These are phyloP conservation scores for Trichoderma simmonsii DNA, from an alignment of 2,329 filamentous ascomycete genomes.

Conservation along the genomic window DNA sequence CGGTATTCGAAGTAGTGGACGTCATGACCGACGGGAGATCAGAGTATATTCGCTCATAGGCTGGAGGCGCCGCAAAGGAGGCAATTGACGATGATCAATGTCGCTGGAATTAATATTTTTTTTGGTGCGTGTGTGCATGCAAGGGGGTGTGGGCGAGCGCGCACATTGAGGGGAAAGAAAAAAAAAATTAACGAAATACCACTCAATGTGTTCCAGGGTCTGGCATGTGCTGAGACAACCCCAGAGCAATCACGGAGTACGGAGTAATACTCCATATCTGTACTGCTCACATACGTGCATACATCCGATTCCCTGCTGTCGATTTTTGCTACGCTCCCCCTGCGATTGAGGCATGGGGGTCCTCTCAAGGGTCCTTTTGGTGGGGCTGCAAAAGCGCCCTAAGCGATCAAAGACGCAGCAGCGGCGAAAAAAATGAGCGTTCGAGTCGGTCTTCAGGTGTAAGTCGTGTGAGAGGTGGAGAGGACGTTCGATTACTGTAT, in stretches of 20 bases:
- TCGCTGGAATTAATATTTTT: neutral
- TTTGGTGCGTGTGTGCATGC: neutral
- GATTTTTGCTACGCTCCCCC: neutral
- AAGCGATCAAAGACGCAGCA: conserved; percentile 12
- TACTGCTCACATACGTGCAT: neutral
- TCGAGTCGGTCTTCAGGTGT: conserved; percentile 1
- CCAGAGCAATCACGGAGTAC: conserved; percentile 5
- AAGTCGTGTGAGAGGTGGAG: neutral
- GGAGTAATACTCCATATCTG: conserved; percentile 7
- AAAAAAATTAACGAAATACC: neutral
- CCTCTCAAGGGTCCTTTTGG: neutral
- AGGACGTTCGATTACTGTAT: neutral
- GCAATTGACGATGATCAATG: neutral
- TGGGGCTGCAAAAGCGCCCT: conserved; percentile 13
- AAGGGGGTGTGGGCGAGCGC: neutral
- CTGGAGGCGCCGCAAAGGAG: neutral
- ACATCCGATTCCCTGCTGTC: neutral
- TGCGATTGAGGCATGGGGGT: neutral
- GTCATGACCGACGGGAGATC: neutral
- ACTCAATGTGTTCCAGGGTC: neutral
- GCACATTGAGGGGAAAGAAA: neutral
- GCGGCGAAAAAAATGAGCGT: neutral
- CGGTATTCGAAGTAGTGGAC: neutral
- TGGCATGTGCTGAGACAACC: neutral
- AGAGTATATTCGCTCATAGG: neutral